A percentile compares a stretch with the other conserved stretches of the same genome.
Evolutionary conservation across 2,329 filamentous ascomycete genomes (phyloP).

Genomic region (Verticillium nubilum): DNA sequence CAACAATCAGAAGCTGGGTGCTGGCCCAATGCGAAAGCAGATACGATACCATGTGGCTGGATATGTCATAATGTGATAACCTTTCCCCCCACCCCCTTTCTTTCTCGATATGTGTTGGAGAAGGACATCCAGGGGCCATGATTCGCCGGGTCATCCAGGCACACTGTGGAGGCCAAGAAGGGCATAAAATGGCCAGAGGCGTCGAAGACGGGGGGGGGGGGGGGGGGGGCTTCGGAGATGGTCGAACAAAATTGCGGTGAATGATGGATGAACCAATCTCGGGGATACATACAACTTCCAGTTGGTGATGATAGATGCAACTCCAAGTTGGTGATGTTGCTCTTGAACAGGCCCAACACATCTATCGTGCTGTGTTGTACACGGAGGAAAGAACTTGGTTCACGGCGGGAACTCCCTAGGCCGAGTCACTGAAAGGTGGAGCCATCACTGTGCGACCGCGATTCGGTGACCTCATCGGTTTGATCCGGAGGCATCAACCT

Average conservation of each 20-base stretch:
- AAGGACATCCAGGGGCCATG: neutral
- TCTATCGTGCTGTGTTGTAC: no score
- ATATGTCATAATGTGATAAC: neutral
- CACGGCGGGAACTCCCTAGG: no score
- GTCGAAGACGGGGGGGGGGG: neutral
- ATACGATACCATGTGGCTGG: neutral
- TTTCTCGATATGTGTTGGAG: neutral
- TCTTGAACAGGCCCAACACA: no score
- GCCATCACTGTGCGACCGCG: neutral
- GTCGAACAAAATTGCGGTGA: no score
- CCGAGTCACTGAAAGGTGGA: neutral
- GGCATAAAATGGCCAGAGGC: neutral
- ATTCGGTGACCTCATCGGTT: neutral
- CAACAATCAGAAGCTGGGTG: neutral
- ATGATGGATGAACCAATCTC: no score
- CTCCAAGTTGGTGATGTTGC: no score
- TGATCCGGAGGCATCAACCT: neutral
- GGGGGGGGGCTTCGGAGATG: no score
- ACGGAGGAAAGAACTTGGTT: no score
- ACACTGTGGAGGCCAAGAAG: neutral
- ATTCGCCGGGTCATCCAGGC: neutral
- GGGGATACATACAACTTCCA: no score
- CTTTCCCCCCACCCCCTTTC: no score
- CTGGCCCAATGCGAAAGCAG: neutral
- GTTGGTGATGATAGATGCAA: no score